Evolutionary conservation across 2,329 filamentous ascomycete species (phyloP), one percentile per base, ranked within the genome.

Genomic region (Paecilomyces niveus): DNA sequence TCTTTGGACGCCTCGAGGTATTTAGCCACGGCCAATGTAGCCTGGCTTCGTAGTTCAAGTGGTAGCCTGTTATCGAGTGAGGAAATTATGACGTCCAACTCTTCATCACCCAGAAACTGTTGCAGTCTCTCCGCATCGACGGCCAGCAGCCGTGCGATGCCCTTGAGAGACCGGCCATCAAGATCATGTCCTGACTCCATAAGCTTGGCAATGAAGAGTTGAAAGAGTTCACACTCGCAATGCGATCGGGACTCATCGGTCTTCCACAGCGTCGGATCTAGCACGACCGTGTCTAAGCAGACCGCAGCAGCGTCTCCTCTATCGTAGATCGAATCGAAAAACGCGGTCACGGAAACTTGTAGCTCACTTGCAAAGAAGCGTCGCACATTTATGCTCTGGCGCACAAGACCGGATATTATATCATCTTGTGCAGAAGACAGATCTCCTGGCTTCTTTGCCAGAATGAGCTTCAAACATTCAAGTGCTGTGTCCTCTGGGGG

Each of bases 121-220:
- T 74, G 75, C 22, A 85, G 69, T 61, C 79, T 74, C 18, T 73
- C 73, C 0, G 81, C 79, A 61, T 84, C 79, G 18, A 83, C 78
- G 33, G 81, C 81, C 31, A 87, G 76, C 15, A 86, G 73, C 54
- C 83, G 79, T 5, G 84, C 81, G 49, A 87, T 81, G 53, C 81
- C 81, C 66, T 84, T 83, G 72, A 87, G 80, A 3, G 84, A 81
- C 53, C 83, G 79, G 52, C 83, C 83, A 39, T 85, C 83, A 60
- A 84, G 73, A 58, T 96, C 90, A 67, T 92, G 85, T 56, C 91
- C 92, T 52, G 90, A 91, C 71, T 95, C 90, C 87, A 97, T 95
- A 65, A 97, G 80, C 68, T 89, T 89, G 24, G 92, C 92, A 64
- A 97, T 85, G 65, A 93, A 86, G 58, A 96, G 84, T 68, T 77